phyloP scores from a whole-genome alignment of 192 early-diverging fungal genomes.

The Coemansia sp. region DNA sequence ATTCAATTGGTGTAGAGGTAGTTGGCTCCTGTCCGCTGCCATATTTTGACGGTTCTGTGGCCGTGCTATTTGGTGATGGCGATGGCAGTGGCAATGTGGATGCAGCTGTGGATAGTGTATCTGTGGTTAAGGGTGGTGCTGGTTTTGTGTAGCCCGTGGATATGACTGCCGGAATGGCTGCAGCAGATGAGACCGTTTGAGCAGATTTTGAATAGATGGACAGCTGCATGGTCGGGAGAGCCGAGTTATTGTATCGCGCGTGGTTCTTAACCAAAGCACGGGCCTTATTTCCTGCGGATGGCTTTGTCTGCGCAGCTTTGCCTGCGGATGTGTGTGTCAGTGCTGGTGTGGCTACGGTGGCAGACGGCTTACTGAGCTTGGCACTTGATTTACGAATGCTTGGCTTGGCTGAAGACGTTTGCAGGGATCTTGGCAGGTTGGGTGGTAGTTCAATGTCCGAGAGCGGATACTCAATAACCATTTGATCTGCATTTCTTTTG shows the following conservation, averaged over 20 bases:
- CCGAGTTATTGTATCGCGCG: not conserved
- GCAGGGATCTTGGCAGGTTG: not conserved
- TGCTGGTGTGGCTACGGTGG: not conserved
- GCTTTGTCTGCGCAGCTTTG: not conserved
- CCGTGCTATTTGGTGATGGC: not conserved
- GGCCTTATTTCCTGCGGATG: not conserved
- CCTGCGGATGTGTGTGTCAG: not conserved
- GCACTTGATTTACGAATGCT: not conserved
- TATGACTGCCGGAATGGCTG: not conserved
- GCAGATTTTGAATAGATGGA: not conserved
- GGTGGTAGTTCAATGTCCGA: not conserved
- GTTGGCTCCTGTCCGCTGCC: not conserved
- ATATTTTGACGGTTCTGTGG: not conserved
- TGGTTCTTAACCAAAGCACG: not conserved
- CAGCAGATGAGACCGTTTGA: not conserved
- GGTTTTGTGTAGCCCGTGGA: not conserved
- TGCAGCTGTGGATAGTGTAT: not conserved
- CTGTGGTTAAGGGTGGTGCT: not conserved
- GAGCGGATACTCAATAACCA: conserved; percentile 20
- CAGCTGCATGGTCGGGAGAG: not conserved
- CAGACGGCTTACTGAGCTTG: not conserved
- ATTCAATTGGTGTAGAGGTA: not conserved
- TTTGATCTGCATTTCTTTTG: not conserved
- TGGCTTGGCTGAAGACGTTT: not conserved
- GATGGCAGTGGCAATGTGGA: not conserved